phyloP scores from a whole-genome alignment of 1,284 basidiomycete genomes.

The Uromyces viciae-fabae region DNA sequence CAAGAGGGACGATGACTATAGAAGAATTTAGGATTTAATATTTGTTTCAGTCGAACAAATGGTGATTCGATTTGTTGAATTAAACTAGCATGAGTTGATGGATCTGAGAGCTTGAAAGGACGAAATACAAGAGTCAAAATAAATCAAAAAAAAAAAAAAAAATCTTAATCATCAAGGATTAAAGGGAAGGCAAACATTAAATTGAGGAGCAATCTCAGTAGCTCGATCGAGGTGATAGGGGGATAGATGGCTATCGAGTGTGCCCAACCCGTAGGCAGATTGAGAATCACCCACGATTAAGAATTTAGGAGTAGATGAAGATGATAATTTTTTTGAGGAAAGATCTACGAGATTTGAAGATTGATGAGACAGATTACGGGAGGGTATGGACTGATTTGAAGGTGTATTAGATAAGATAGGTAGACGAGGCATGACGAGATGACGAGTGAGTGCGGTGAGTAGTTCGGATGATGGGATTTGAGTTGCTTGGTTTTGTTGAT shows the following conservation, averaged over 20 bases:
- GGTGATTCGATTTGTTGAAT: conserved; percentile 20
- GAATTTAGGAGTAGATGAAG: background rate
- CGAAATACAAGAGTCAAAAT: background rate
- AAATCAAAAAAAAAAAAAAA: background rate
- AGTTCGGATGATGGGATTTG: conserved; percentile 10
- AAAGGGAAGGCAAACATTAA: background rate
- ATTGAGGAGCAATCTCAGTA: conserved; percentile 6
- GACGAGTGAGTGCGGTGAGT: background rate
- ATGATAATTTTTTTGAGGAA: background rate
- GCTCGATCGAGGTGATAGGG: background rate
- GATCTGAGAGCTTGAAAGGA: conserved; percentile 30
- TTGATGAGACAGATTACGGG: background rate
- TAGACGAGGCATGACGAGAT: conserved; percentile 44
- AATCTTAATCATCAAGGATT: background rate
- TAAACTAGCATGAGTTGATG: conserved; percentile 18
- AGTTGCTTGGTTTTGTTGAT: background rate
- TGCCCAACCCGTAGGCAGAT: background rate
- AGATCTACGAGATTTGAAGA: background rate
- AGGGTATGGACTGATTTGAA: conserved; percentile 19
- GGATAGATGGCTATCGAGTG: background rate
- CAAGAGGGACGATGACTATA: background rate
- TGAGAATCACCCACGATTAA: conserved; percentile 1
- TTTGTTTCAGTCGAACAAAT: conserved; percentile 29
- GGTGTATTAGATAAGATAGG: conserved; percentile 20
- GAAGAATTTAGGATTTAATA: conserved; percentile 23